A percentile compares a stretch with the other conserved stretches of the same genome.
Conservation (phyloP, 2,329 filamentous ascomycete genomes). For the Cercospora sesami region DNA sequence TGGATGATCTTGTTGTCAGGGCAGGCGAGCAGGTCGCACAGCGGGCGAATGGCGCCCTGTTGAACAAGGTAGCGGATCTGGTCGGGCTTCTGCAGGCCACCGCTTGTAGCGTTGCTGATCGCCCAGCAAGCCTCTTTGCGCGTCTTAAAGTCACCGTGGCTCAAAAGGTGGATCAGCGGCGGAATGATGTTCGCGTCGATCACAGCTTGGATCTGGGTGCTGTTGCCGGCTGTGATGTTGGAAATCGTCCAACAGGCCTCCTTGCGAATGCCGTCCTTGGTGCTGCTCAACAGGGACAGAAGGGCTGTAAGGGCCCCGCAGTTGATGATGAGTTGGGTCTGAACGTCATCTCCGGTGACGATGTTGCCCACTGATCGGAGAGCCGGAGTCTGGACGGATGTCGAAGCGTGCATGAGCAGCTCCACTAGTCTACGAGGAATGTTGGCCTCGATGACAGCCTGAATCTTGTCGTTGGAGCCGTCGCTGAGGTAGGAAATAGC, state of each 20-base stretch:
- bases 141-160: constrained; percentile 97
- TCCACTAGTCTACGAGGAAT: constrained; percentile 96
- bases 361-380: constrained; percentile 98
- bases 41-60: constrained; percentile 93
- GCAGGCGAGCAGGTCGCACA: constrained; percentile 92
- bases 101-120: constrained; percentile 96
- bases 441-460: constrained; percentile 96
- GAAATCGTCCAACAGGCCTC: constrained; percentile 99
- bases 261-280: constrained; percentile 98
- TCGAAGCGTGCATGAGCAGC: constrained; percentile 96
- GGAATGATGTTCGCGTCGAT: constrained; percentile 97
- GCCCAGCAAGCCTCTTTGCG: constrained; percentile 99
- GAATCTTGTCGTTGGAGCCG: constrained; percentile 98
- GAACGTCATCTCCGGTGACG: constrained; percentile 95
- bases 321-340: constrained; percentile 99
- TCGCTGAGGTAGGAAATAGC: constrained; percentile 98
- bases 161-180: constrained; percentile 90
- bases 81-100: constrained; percentile 96
- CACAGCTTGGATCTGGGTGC: constrained; percentile 93
- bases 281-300: constrained; percentile 90
- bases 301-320: constrained; percentile 89
- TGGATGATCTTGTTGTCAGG: constrained; percentile 99
- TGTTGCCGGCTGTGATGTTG: constrained; percentile 98
- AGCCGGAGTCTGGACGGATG: constrained; percentile 95
- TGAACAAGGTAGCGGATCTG: constrained; percentile 94